Evolutionary conservation across 495 filamentous ascomycete species (phyloP), one percentile per base, ranked within the genome.

Genomic region (Stereocaulon alpinum): DNA sequence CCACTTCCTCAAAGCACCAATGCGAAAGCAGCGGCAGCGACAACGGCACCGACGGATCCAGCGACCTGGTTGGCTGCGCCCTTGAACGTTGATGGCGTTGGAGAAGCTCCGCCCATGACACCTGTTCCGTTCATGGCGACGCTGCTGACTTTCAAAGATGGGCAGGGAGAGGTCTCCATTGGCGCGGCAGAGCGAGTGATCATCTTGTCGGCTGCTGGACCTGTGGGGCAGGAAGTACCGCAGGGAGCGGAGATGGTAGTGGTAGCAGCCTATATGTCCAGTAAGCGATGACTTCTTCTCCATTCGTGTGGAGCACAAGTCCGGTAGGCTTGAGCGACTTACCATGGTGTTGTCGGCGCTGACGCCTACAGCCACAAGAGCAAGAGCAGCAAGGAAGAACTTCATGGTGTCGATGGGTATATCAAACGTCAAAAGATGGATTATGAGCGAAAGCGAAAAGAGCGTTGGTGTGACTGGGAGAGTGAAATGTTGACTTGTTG

Each of bases 61-160:
- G 45, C 56, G 11, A 66, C 27, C 40, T 63, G 62, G 15, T 59
- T 61, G 37, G 64, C 64, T 1, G 58, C 62, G 14, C 64, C 64
- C 24, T 63, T 62, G 56, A 66, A 66, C n/a, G 59, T 40, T 27
- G 64, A 12, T n/a, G 64, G 59, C 45, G 47, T 40, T n/a, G 62
- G 59, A 18, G 50, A 32, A 18, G 44, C 29, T n/a, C 53, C 55
- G 15, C 49, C 48, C 27, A 48, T 32, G 29, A 50, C 56, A n/a
- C 45, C 59, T 32, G 59, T 64, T 34, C 52, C 49, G 27, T 61
- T 63, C 0, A 37, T 50, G 14, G 40, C 22, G 3, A 66, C 47
- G 40, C 58, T 66, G 58, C 64, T 66, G 55, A 66, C 62, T 40
- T 62, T 54, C 49, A 66, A 44, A 32, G 64, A 66, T 48, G 64